Conservation (phyloP, 2,329 filamentous ascomycete species). For the Calonectria pauciramosa region DNA sequence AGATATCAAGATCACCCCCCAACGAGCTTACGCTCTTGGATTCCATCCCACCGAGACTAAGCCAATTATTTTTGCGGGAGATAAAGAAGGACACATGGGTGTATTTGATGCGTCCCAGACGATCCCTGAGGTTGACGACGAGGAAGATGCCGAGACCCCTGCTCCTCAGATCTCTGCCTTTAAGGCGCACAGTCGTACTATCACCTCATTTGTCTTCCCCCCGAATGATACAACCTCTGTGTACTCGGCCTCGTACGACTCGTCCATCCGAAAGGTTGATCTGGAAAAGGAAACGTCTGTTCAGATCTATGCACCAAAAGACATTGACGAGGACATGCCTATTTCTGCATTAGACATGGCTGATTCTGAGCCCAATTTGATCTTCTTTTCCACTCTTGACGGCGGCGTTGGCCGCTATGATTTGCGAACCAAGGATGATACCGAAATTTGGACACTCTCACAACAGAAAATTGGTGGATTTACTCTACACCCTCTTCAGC, state of each 20-base stretch:
- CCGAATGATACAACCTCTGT: conserved; percentile 80
- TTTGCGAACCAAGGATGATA: conserved; percentile 69
- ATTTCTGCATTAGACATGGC: conserved; percentile 89
- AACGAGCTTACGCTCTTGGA: conserved; percentile 86
- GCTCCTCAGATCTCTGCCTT: conserved; percentile 89
- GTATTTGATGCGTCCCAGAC: conserved; percentile 90
- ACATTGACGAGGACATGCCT: conserved; percentile 78
- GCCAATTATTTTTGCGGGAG: conserved; percentile 90
- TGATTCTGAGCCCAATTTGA: conserved; percentile 74
- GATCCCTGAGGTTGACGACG: conserved; percentile 69
- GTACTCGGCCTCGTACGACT: conserved; percentile 92
- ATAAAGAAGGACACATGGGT: conserved; percentile 92
- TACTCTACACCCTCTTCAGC: conserved; percentile 81
- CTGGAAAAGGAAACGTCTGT: conserved; percentile 83
- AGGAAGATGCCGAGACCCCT: conserved; percentile 75
- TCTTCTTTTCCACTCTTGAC: conserved; percentile 90
- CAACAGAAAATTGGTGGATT: conserved; percentile 98
- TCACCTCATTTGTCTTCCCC: conserved; percentile 86
- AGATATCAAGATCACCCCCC: conserved; percentile 93
- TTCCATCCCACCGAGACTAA: conserved; percentile 92
- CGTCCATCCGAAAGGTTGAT: conserved; percentile 89
- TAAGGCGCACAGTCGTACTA: conserved; percentile 91
- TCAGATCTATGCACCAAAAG: conserved; percentile 83
- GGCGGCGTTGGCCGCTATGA: conserved; percentile 88
- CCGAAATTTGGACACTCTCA: conserved; percentile 80